Evolutionary conservation across 305 asterid genomes (phyloP).

Genomic region (Ajuga reptans): DNA sequence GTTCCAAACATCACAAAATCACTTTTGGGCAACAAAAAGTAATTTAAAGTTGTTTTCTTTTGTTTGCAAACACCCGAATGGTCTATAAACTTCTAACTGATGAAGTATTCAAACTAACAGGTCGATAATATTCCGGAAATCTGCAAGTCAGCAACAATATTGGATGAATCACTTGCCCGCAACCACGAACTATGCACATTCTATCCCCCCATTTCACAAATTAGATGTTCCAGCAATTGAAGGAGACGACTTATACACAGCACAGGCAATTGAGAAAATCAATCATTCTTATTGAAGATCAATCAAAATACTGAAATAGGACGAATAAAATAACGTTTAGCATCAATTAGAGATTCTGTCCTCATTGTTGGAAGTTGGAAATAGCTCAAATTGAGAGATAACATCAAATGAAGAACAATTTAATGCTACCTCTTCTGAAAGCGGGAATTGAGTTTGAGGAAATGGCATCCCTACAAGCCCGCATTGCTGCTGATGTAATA

Average conservation of each 20-base stretch:
- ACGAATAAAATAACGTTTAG: background rate
- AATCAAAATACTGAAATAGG: background rate
- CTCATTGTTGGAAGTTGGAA: background rate
- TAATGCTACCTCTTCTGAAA: constrained; percentile 58
- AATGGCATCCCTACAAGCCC: constrained; percentile 85
- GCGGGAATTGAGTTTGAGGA: constrained; percentile 92
- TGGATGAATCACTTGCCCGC: background rate
- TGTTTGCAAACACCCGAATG: no score
- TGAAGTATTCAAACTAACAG: background rate
- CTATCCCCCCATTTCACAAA: background rate
- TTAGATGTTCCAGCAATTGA: background rate
- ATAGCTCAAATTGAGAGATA: background rate
- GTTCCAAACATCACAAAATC: no score
- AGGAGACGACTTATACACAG: background rate
- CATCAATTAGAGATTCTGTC: background rate
- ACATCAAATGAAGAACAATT: background rate
- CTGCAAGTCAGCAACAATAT: background rate
- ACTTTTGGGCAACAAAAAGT: no score
- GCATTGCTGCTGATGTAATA: constrained; percentile 82
- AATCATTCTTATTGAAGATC: background rate
- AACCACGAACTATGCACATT: background rate
- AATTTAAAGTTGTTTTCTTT: no score
- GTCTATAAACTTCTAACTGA: background rate
- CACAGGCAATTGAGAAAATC: background rate
- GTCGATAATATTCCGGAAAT: background rate